These are phyloP conservation scores for Lathyrus sativus DNA, from an alignment of 306 rosid genomes.

Conservation along the genomic window DNA sequence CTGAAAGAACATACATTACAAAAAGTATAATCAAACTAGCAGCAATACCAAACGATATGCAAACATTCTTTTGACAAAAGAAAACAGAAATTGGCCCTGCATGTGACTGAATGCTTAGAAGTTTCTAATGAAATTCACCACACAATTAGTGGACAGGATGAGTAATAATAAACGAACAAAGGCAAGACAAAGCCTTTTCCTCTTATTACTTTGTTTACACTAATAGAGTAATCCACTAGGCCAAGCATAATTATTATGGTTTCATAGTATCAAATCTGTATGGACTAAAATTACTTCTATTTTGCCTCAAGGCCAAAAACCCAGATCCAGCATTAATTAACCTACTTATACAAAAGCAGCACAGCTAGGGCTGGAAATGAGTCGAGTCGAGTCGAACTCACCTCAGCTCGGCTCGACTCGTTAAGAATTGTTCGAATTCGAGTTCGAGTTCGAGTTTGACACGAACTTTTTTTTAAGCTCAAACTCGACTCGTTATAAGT, in stretches of 20 bases:
- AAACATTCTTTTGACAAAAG: background rate
- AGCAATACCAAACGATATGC: background rate
- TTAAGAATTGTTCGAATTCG: too few species aligned
- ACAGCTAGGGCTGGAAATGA: too few species aligned
- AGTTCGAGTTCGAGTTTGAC: too few species aligned
- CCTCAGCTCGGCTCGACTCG: too few species aligned
- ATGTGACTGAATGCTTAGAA: background rate
- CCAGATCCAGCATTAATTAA: slow-evolving; percentile 6
- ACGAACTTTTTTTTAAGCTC: too few species aligned
- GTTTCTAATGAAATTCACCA: background rate
- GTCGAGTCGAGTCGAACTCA: too few species aligned
- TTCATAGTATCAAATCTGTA: background rate
- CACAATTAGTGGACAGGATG: background rate
- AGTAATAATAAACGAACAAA: background rate
- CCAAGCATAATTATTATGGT: background rate
- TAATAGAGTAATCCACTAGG: background rate
- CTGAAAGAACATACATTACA: slow-evolving; percentile 49
- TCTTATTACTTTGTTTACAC: background rate
- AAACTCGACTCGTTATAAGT: too few species aligned
- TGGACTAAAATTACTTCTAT: slow-evolving; percentile 19
- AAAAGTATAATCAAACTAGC: slow-evolving; percentile 25
- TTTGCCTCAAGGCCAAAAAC: background rate
- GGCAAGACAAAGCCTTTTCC: background rate
- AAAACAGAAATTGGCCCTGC: background rate
- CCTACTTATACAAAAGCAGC: slow-evolving; percentile 18